Evolutionary conservation across 2,329 filamentous ascomycete species (phyloP).

Genomic region (Penicillium sp.): DNA sequence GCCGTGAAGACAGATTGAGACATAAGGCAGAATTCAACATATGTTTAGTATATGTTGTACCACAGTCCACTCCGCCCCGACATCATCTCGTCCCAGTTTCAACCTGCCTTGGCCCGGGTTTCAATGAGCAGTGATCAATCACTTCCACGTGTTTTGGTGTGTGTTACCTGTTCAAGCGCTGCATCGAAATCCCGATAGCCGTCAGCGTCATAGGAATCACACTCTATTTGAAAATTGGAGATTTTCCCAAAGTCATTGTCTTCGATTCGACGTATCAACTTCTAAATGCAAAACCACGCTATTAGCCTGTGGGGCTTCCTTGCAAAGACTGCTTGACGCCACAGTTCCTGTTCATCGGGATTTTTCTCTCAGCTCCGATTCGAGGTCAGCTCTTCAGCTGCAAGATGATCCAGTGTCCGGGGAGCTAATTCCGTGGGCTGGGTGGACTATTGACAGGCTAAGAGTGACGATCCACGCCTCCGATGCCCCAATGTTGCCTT

Average conservation of each 20-base stretch:
- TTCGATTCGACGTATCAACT: background rate
- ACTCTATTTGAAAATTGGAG: background rate
- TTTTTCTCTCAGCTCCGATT: background rate
- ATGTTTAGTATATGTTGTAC: background rate
- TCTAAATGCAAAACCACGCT: background rate
- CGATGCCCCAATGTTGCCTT: background rate
- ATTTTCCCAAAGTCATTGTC: background rate
- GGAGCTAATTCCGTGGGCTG: background rate
- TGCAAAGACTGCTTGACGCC: background rate
- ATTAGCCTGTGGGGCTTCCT: background rate
- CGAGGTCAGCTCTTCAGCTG: background rate
- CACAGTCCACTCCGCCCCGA: background rate
- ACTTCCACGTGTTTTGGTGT: background rate
- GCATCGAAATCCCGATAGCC: background rate
- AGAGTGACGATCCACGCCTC: background rate
- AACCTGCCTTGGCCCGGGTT: background rate
- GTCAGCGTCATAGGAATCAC: background rate
- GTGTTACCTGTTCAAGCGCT: background rate
- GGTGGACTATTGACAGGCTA: background rate
- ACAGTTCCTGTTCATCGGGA: background rate
- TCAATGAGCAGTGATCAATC: background rate
- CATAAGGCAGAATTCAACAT: background rate
- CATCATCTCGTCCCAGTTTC: background rate
- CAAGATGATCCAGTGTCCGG: background rate
- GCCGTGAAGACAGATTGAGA: background rate